Evolutionary conservation across 495 filamentous ascomycete species (phyloP).

Genomic region (Massariosphaeria phaeospora): DNA sequence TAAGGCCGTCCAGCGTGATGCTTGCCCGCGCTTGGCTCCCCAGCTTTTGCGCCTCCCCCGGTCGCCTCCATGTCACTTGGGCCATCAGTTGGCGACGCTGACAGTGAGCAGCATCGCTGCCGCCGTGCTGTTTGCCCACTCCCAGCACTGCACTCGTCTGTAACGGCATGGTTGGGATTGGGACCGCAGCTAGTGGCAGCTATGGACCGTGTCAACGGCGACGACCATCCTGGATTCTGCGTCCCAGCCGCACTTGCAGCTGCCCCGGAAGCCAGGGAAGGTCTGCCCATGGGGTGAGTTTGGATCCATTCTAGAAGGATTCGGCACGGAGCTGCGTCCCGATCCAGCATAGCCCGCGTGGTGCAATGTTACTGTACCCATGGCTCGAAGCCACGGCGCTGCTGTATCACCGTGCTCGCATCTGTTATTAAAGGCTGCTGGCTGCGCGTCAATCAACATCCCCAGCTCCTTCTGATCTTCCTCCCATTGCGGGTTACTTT

Average conservation of each 20-base stretch:
- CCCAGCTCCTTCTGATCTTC: constrained; percentile 15
- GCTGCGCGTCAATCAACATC: constrained; percentile 8
- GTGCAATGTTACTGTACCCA: constrained; percentile 34
- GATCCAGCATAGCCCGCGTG: constrained; percentile 9
- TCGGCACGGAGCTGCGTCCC: constrained; percentile 19
- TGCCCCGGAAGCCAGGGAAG: constrained; percentile 11
- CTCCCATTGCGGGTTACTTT: constrained; percentile 11
- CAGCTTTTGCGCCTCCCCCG: constrained; percentile 19
- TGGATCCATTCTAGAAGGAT: constrained; percentile 30
- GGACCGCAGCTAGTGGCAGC: not conserved
- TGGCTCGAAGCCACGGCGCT: constrained; percentile 27
- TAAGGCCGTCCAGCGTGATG: constrained; percentile 10
- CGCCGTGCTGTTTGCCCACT: not conserved
- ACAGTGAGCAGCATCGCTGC: not conserved
- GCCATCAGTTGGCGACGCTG: constrained; percentile 19
- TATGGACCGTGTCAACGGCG: not conserved
- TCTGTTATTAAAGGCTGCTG: constrained; percentile 22
- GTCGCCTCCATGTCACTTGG: constrained; percentile 23
- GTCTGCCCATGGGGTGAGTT: not conserved
- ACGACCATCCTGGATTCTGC: not conserved
- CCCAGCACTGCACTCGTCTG: not conserved
- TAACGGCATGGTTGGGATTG: too few relatives aligned
- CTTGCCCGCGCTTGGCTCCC: constrained; percentile 24
- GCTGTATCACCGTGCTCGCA: constrained; percentile 30
- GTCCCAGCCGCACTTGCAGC: not conserved